Percentiles rank a stretch among this genome's conserved stretches.
Conservation (phyloP, 2,329 filamentous ascomycete genomes). For the Fusarium staphyleae region DNA sequence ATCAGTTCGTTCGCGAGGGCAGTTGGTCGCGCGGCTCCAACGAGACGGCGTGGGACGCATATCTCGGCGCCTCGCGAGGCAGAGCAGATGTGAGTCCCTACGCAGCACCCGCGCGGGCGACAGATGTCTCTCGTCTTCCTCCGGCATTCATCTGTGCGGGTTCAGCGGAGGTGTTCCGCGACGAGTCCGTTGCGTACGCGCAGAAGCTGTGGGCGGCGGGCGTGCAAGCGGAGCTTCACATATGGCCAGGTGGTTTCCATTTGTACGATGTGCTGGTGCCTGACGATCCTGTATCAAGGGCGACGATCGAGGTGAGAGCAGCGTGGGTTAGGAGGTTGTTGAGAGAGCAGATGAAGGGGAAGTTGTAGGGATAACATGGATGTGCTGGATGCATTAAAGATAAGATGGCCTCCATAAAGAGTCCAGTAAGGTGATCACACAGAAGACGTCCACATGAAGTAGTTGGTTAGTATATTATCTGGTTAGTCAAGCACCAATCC, state of each 20-base stretch:
- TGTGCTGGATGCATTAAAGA: no score
- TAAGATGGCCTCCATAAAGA: no score
- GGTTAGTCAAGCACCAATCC: no score
- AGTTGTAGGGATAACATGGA: neutral
- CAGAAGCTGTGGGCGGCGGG: constrained; percentile 49
- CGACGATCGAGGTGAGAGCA: constrained; percentile 16
- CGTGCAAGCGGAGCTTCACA: constrained; percentile 52
- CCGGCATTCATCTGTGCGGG: constrained; percentile 54
- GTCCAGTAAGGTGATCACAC: no score
- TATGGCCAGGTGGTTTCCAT: constrained; percentile 53
- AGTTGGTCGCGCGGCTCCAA: constrained; percentile 50
- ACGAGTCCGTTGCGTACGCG: constrained; percentile 51
- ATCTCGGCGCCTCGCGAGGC: constrained; percentile 48
- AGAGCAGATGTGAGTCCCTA: constrained; percentile 45
- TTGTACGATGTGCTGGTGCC: constrained; percentile 45
- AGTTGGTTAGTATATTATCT: no score
- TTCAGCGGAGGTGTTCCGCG: constrained; percentile 52
- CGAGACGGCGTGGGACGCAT: constrained; percentile 50
- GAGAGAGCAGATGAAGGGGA: constrained; percentile 11
- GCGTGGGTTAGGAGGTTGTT: constrained; percentile 26
- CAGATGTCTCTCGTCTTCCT: constrained; percentile 49
- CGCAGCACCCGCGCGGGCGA: constrained; percentile 48
- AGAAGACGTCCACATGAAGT: no score
- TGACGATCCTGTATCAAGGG: constrained; percentile 15
- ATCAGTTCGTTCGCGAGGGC: constrained; percentile 44